These are phyloP conservation scores for Dryadomyces quercus-mongolicae DNA, from an alignment of 2,329 filamentous ascomycete species.

Conservation along the genomic window DNA sequence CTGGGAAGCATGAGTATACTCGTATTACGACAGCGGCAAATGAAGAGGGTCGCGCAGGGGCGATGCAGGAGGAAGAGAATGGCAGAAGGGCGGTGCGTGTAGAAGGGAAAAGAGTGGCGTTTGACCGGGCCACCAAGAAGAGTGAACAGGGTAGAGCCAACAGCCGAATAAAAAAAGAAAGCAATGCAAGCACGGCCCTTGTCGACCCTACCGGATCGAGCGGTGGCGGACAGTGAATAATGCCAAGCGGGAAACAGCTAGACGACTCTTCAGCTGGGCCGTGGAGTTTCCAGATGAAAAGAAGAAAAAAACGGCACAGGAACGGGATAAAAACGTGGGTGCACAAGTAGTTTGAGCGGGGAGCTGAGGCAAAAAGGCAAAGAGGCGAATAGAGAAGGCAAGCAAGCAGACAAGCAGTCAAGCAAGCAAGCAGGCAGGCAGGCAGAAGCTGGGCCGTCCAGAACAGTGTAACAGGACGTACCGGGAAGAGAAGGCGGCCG, in stretches of 20 bases:
- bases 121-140: not conserved
- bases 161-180: not conserved
- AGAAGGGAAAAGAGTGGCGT: not conserved
- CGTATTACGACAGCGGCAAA: slow-evolving; percentile 4
- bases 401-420: not conserved
- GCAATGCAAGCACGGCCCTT: not conserved
- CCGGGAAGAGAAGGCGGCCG: not conserved
- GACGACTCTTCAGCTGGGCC: too few species aligned
- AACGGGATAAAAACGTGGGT: not conserved
- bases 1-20: slow-evolving; percentile 82
- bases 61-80: not conserved
- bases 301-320: not conserved
- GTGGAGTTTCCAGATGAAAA: too few species aligned
- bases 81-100: not conserved
- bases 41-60: not conserved
- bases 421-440: not conserved
- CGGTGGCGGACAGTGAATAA: not conserved
- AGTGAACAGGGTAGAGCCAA: not conserved
- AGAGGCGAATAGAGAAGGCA: not conserved
- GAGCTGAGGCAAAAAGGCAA: not conserved
- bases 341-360: not conserved
- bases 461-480: not conserved
- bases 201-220: not conserved
- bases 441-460: too few species aligned
- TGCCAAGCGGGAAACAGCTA: not conserved